Conservation (phyloP, 495 filamentous ascomycete genomes). For the Tirmania nivea region DNA sequence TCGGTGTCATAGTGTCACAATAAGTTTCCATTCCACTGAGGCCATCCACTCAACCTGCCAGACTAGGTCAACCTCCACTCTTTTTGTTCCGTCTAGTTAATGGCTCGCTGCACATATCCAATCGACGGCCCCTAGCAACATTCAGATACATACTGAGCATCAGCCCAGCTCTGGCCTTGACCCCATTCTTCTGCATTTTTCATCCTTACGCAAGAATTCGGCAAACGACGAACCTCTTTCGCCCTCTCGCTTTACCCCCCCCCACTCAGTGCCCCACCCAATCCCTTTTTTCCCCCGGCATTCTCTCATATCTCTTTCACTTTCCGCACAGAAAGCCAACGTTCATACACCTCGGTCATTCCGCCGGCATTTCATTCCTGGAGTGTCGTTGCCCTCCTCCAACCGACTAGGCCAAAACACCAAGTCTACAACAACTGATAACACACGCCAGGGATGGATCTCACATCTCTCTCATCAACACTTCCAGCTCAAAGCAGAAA, state of each 20-base stretch:
- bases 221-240: no score
- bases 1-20: no score
- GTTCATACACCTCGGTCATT: background rate
- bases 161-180: no score
- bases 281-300: background rate
- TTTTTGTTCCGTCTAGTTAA: no score
- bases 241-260: background rate
- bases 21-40: no score
- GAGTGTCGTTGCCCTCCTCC: background rate
- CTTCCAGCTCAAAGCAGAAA: constrained; percentile 35
- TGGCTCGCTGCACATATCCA: no score
- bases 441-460: constrained; percentile 9
- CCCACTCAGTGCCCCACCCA: background rate
- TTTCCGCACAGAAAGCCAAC: background rate
- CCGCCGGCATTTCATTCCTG: background rate
- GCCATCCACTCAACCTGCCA: no score
- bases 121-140: no score
- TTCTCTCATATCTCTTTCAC: background rate
- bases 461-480: constrained; percentile 19
- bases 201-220: no score
- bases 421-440: background rate
- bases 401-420: background rate
- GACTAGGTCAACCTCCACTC: no score
- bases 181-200: no score
- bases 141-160: no score